Evolutionary conservation across 2,329 filamentous ascomycete species (phyloP), one percentile per base, ranked within the genome.

Genomic region (Penicillium sumatraense): DNA sequence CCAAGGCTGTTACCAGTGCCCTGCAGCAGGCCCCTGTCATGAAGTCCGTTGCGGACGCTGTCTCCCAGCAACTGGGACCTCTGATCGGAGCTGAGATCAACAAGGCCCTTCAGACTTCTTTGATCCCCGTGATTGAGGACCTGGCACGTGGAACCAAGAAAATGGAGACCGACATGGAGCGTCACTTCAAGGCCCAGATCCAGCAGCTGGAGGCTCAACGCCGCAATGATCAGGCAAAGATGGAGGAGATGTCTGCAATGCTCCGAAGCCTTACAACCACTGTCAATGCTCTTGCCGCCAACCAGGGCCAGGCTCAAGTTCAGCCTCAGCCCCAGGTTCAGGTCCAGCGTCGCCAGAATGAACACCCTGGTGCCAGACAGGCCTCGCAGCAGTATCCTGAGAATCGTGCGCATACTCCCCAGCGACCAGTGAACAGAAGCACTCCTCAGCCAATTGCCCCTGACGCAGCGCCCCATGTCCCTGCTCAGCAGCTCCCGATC

Each of bases 21-120:
- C 74, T 97, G 50, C 87, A 90, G 68, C 89, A 88, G 61, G 86
- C 87, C 10, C 88, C 93, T 46, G 80, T 95, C 35, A 78, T 91
- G 59, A 88, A 88, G 66, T 78, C 83, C 6, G 85, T 97, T 51
- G 83, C 88, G 3, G 90, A 96, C 50, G 83, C 86, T 48, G 83
- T 96, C 29, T 81, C 86, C 2, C 83, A 85, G 61, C 86, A 84
- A 46, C 82, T 96, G 26, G 79, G 84, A 4, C 77, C 83, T 40
- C 86, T 84, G 51, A 80, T 96, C 24, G 89, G 96, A 66, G 81
- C 85, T 52, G 87, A 90, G 53, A 80, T 96, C 46, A 75, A 83
- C 13, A 79, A 81, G 31, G 78, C 84, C 9, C 73, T 93, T 33
- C 81, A 85, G 38, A 82, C 81, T 56, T 83, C 83, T 26, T 80